Evolutionary conservation across 225 moss, liverwort and hornwort species (phyloP).

Genomic region (Bryum argenteum): DNA sequence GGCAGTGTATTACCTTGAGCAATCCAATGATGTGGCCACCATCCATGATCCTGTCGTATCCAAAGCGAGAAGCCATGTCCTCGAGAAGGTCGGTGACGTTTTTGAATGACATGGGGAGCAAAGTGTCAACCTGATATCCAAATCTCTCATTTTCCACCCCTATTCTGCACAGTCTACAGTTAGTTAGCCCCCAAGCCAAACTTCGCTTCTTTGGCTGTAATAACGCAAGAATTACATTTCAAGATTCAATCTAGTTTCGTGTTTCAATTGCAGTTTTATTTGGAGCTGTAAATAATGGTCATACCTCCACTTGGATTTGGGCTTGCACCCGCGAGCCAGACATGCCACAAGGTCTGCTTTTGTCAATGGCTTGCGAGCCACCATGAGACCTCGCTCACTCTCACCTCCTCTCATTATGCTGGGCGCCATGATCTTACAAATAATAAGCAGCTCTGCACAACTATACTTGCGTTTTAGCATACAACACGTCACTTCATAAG

Average conservation of each 20-base stretch:
- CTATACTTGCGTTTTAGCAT: no score
- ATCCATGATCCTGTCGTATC: conserved; percentile 80
- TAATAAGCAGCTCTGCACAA: no score
- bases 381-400: conserved; percentile 16
- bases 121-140: conserved; percentile 73
- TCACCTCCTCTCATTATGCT: no score
- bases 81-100: conserved; percentile 64
- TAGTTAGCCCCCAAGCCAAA: no score
- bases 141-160: conserved; percentile 99
- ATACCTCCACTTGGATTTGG: conserved; percentile 91
- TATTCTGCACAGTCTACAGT: conserved; percentile 58
- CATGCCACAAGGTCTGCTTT: conserved; percentile 76
- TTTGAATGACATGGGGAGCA: conserved; percentile 75
- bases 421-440: no score
- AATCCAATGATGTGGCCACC: conserved; percentile 82
- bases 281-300: no score
- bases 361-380: conserved; percentile 79
- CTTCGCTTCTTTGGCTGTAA: no score
- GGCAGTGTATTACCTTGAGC: conserved; percentile 64
- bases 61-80: conserved; percentile 74
- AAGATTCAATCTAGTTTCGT: conserved; percentile 47
- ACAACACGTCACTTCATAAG: no score
- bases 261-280: no score
- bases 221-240: conserved; percentile 16
- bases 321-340: conserved; percentile 89